Conservation (phyloP, 2,329 filamentous ascomycete genomes). For the Sarocladiaceae sp. region DNA sequence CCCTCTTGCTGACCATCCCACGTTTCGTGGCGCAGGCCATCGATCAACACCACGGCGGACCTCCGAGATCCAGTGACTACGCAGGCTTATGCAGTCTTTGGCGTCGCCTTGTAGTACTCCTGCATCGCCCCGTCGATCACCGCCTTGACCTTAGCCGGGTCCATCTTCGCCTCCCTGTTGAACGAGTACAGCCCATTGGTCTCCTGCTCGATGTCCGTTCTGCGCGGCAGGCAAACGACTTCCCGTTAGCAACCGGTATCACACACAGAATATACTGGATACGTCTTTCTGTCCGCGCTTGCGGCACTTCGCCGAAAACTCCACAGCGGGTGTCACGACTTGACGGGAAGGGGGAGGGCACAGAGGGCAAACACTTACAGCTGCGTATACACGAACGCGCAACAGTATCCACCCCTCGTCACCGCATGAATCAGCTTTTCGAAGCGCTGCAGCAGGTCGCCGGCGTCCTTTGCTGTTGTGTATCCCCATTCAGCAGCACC, state of each 20-base stretch:
- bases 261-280: no score
- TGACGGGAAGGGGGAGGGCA: not conserved
- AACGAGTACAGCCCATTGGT: conserved; percentile 61
- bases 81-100: conserved; percentile 12
- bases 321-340: no score
- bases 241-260: no score
- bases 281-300: no score
- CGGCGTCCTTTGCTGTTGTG: conserved; percentile 55
- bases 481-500: conserved; percentile 50
- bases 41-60: no score
- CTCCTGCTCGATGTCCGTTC: conserved; percentile 59
- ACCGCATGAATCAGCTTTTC: conserved; percentile 54
- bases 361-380: conserved; percentile 35
- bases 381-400: conserved; percentile 62
- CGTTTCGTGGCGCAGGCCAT: no score
- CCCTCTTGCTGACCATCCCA: not conserved
- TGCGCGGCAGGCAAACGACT: conserved; percentile 17
- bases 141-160: conserved; percentile 47
- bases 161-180: conserved; percentile 54
- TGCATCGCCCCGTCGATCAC: conserved; percentile 48
- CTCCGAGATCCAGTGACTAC: no score
- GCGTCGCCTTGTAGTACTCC: conserved; percentile 33
- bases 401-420: conserved; percentile 48
- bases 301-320: no score
- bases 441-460: conserved; percentile 52